Base-by-base conservation (phyloP, 2,329 filamentous ascomycete genomes). In the Neofusicoccum parvum region DNA sequence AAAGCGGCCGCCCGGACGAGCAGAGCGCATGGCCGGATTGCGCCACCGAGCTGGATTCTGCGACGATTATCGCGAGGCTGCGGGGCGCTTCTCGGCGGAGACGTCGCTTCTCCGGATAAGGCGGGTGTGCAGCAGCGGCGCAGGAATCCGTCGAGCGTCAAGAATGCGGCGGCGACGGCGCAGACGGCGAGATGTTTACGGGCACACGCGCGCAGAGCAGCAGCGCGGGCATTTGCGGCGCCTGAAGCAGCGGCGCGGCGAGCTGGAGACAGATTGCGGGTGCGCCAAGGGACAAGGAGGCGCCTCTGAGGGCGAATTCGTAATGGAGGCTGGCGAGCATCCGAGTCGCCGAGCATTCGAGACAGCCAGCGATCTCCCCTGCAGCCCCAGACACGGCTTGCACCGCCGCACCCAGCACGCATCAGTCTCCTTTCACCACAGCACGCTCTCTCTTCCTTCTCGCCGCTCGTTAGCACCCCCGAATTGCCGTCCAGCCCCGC, bases 341-440 rank as follows among this genome's bases (percentile, higher is more conserved):
- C 59, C 59, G 59, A 62, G 58, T 37, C 58, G 58, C 54, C 54
- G 54, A 59, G 54, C 37, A 51, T 34, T 59, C 54, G 54, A 60
- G 56, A 48, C 56, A 41, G 59, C 59, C 59, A 23, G 20, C 17
- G 45, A 39, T 48, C 46, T 62, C 56, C 56, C 56, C 43, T 62
- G 59, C 58, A 23, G 58, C 48, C 45, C 58, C 58, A 50, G 32
- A 62, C 54, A 45, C 54, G 54, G 54, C 54, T 37, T 48, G 56
- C 56, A 48, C 56, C 56, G 41, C 41, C 39, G 62, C 62, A 64
- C 51, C 62, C 62, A 49, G 37, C 23, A 46, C 45, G 62, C 45
- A 58, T 23, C 60, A 23, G 20, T 41, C 50, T 64, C 62, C 62
- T 64, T 37, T 54, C 49, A 45, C 41, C 54, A 41, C 62, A 15